Evolutionary conservation across 768 basidiomycete genomes (phyloP).

Genomic region (Crucibulum laeve): DNA sequence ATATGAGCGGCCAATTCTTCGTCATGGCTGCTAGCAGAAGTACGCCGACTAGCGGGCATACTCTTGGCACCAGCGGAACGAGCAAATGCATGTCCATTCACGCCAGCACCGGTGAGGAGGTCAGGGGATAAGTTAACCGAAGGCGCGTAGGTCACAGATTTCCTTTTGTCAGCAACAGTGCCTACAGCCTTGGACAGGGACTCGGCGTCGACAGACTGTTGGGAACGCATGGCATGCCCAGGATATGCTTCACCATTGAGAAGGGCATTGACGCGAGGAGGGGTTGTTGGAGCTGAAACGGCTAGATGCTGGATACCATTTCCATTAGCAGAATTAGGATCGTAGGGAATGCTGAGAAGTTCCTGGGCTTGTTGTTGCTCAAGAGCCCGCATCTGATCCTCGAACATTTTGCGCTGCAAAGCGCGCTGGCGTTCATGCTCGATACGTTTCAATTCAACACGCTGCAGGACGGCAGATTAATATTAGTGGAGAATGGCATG

Average conservation of each 20-base stretch:
- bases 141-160: conserved; percentile 83
- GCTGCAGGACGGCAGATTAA: conserved; percentile 40
- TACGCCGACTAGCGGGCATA: conserved; percentile 89
- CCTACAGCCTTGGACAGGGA: conserved; percentile 67
- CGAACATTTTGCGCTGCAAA: conserved; percentile 85
- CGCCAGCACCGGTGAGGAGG: conserved; percentile 35
- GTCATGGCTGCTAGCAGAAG: conserved; percentile 83
- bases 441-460: conserved; percentile 85
- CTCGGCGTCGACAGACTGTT: conserved; percentile 56
- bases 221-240: conserved; percentile 37
- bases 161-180: conserved; percentile 70
- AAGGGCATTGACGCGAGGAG: conserved; percentile 71
- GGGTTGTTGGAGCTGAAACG: conserved; percentile 85
- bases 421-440: conserved; percentile 89
- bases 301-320: conserved; percentile 70
- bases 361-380: conserved; percentile 90
- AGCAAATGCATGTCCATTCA: conserved; percentile 50
- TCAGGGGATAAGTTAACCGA: conserved; percentile 75
- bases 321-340: conserved; percentile 37
- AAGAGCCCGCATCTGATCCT: conserved; percentile 93
- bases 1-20: conserved; percentile 77
- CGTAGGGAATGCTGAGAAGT: conserved; percentile 70
- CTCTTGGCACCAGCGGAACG: conserved; percentile 80
- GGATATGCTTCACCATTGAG: conserved; percentile 56
- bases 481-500: conserved; percentile 1